Conservation (phyloP, 208 protist species). For the Leishmania mexicana region DNA sequence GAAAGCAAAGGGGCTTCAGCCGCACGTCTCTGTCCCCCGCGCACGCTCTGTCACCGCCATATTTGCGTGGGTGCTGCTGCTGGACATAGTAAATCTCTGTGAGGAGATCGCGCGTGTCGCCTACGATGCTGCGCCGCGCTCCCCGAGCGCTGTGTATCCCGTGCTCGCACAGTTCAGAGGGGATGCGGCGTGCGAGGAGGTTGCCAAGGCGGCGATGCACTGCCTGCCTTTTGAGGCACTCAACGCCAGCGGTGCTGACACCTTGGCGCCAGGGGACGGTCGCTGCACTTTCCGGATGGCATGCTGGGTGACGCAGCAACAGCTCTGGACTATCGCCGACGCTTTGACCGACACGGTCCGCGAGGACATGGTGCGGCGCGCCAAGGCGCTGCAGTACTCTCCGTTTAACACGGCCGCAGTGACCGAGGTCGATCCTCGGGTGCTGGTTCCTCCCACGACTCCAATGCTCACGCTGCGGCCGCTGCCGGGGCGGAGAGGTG, state of each 20-base stretch:
- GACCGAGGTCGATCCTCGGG: constrained; percentile 25
- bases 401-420: constrained; percentile 24
- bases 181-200: constrained; percentile 41
- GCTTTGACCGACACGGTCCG: constrained; percentile 62
- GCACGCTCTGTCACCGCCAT: constrained; percentile 39
- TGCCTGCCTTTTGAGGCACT: constrained; percentile 87
- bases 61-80: constrained; percentile 68
- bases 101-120: constrained; percentile 45
- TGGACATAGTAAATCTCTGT: constrained; percentile 72
- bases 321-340: constrained; percentile 60
- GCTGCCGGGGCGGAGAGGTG: constrained; percentile 1
- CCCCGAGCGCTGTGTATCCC: constrained; percentile 20
- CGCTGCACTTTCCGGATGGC: constrained; percentile 46
- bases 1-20: neutral
- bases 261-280: neutral
- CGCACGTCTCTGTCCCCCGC: neutral
- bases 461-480: constrained; percentile 35
- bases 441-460: constrained; percentile 25
- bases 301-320: constrained; percentile 65
- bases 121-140: constrained; percentile 25
- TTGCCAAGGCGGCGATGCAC: constrained; percentile 76
- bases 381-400: constrained; percentile 33
- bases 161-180: constrained; percentile 76
- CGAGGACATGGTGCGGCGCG: constrained; percentile 44
- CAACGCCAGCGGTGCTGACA: constrained; percentile 6